Conservation (phyloP, 1,139 yeast species). For the Wickerhamomyces sp. region DNA sequence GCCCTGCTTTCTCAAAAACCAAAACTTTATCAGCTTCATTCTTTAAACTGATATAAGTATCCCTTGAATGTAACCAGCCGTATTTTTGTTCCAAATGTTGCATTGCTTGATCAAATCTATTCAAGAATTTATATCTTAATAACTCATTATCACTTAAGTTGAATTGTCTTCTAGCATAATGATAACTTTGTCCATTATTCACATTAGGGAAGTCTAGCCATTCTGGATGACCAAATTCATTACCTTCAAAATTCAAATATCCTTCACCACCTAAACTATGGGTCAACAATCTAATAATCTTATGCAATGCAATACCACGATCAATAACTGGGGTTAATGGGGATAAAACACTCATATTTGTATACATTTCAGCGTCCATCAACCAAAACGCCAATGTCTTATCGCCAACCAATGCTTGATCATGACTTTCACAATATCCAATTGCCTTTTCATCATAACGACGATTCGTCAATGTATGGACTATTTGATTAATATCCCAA, state of each 20-base stretch:
- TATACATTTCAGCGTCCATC: slow-evolving; percentile 98
- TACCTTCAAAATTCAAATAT: slow-evolving; percentile 92
- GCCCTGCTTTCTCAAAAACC: slow-evolving; percentile 83
- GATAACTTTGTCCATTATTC: slow-evolving; percentile 85
- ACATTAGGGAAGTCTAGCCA: slow-evolving; percentile 96
- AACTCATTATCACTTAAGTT: slow-evolving; percentile 75
- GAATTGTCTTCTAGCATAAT: slow-evolving; percentile 93
- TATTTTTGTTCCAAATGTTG: slow-evolving; percentile 66
- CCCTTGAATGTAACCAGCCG: slow-evolving; percentile 68
- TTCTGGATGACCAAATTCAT: slow-evolving; percentile 98
- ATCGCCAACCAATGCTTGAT: slow-evolving; percentile 96
- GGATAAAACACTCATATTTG: slow-evolving; percentile 79
- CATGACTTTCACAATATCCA: slow-evolving; percentile 93
- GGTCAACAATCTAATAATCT: slow-evolving; percentile 80
- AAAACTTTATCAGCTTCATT: slow-evolving; percentile 84
- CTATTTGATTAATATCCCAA: slow-evolving; percentile 84
- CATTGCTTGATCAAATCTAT: slow-evolving; percentile 79
- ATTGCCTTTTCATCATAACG: slow-evolving; percentile 87
- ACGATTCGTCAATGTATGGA: slow-evolving; percentile 80
- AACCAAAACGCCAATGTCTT: slow-evolving; percentile 96
- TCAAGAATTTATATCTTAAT: slow-evolving; percentile 72
- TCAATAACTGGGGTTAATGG: slow-evolving; percentile 75
- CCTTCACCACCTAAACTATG: slow-evolving; percentile 95
- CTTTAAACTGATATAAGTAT: slow-evolving; percentile 84
- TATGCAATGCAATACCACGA: slow-evolving; percentile 87